These are phyloP conservation scores for Carex kokanica DNA, from an alignment of 176 grass and related monocot genomes.

Conservation along the genomic window DNA sequence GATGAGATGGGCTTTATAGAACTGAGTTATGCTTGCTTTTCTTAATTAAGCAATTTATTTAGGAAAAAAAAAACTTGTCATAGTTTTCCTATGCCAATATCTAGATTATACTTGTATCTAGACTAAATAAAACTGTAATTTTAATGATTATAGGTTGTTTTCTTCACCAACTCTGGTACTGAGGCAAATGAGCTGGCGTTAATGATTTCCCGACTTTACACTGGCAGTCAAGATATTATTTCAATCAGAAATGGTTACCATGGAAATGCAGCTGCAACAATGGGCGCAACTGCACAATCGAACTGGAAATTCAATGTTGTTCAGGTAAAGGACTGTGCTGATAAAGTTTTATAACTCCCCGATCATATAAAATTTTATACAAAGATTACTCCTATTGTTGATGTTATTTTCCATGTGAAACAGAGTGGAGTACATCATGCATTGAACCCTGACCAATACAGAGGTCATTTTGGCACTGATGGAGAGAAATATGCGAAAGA, in stretches of 20 bases:
- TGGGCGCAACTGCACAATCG: conserved; percentile 72
- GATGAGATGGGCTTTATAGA: background rate
- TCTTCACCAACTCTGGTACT: conserved; percentile 96
- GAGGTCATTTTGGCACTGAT: conserved; percentile 75
- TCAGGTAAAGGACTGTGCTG: conserved; percentile 34
- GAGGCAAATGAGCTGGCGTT: conserved; percentile 90
- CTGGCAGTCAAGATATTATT: conserved; percentile 82
- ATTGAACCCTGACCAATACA: conserved; percentile 83
- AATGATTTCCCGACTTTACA: conserved; percentile 91
- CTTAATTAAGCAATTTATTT: background rate
- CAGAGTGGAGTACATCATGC: conserved; percentile 95
- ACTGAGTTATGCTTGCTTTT: background rate
- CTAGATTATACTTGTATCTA: background rate
- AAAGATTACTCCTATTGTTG: background rate
- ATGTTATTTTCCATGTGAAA: conserved; percentile 4
- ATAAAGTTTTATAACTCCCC: background rate
- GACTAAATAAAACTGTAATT: background rate
- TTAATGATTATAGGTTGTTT: conserved; percentile 64
- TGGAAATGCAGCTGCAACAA: conserved; percentile 95
- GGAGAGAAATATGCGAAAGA: conserved; percentile 90
- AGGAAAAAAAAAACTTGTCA: background rate
- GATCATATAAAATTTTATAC: background rate
- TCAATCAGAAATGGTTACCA: conserved; percentile 93
- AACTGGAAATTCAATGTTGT: conserved; percentile 95
- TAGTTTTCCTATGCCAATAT: background rate